Evolutionary conservation across 768 basidiomycete species (phyloP).

Genomic region (Tylopilus cervinicoccineus): DNA sequence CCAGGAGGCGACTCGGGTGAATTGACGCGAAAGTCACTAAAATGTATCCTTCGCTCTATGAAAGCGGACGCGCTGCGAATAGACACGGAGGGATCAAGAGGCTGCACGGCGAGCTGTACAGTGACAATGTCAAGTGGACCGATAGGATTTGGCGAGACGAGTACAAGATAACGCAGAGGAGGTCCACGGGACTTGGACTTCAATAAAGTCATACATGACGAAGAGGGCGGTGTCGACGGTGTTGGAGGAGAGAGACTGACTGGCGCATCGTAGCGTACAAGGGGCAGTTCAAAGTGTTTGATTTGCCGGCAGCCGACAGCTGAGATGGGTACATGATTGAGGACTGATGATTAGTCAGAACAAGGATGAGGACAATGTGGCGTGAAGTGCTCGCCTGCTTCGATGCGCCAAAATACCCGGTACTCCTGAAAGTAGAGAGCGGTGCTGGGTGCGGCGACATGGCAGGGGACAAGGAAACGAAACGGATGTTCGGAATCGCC

Average conservation of each 20-base stretch:
- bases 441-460: constrained; percentile 62
- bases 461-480: constrained; percentile 61
- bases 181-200: constrained; percentile 57
- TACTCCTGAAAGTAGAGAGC: constrained; percentile 69
- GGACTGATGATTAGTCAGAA: constrained; percentile 42
- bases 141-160: constrained; percentile 52
- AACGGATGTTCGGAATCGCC: constrained; percentile 69
- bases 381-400: constrained; percentile 58
- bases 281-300: constrained; percentile 66
- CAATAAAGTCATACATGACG: constrained; percentile 36
- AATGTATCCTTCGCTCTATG: constrained; percentile 68
- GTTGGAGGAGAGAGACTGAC: constrained; percentile 34
- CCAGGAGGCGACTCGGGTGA: constrained; percentile 24
- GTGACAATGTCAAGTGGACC: constrained; percentile 73
- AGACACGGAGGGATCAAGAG: constrained; percentile 50
- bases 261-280: constrained; percentile 68
- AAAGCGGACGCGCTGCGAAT: constrained; percentile 62
- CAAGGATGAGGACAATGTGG: constrained; percentile 1
- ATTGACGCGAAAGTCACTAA: constrained; percentile 39
- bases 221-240: constrained; percentile 32
- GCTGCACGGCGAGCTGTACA: constrained; percentile 58
- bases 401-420: constrained; percentile 77
- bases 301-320: constrained; percentile 66
- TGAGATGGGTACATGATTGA: constrained; percentile 60
- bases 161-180: constrained; percentile 55